Evolutionary conservation across 495 filamentous ascomycete genomes (phyloP).

Genomic region (Apodospora peruviana): DNA sequence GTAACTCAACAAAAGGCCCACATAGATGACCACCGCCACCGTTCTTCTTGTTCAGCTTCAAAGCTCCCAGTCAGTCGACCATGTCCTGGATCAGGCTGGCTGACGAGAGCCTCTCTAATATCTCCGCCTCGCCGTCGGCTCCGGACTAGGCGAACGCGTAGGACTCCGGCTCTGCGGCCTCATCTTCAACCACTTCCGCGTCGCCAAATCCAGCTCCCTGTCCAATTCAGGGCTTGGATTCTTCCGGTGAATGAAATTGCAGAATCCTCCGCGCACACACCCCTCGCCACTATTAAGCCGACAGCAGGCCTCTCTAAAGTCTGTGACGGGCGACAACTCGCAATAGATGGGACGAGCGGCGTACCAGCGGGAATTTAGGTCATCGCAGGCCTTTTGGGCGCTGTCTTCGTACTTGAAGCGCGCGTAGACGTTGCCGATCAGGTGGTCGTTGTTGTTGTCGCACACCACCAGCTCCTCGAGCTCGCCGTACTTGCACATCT

Average conservation of each 20-base stretch:
- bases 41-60: too few relatives aligned
- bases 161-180: constrained; percentile 82
- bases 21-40: too few relatives aligned
- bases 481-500: constrained; percentile 94
- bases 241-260: constrained; percentile 98
- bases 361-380: constrained; percentile 93
- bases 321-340: constrained; percentile 92
- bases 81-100: too few relatives aligned
- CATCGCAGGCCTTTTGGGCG: constrained; percentile 88
- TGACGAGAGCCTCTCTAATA: constrained; percentile 45
- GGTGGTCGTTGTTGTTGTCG: constrained; percentile 96
- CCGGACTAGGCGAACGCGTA: constrained; percentile 66
- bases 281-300: constrained; percentile 90
- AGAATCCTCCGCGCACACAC: constrained; percentile 93
- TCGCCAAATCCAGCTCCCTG: constrained; percentile 74
- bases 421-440: constrained; percentile 98
- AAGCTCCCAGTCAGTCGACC: too few relatives aligned
- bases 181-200: constrained; percentile 93
- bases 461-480: constrained; percentile 85
- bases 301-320: constrained; percentile 98
- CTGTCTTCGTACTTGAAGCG: constrained; percentile 99
- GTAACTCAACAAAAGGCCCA: too few relatives aligned
- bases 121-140: constrained; percentile 66
- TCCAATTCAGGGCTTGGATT: constrained; percentile 86
- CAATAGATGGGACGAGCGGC: constrained; percentile 96